Conservation (phyloP, 352 stramenopile species). For the Albugo candida region DNA sequence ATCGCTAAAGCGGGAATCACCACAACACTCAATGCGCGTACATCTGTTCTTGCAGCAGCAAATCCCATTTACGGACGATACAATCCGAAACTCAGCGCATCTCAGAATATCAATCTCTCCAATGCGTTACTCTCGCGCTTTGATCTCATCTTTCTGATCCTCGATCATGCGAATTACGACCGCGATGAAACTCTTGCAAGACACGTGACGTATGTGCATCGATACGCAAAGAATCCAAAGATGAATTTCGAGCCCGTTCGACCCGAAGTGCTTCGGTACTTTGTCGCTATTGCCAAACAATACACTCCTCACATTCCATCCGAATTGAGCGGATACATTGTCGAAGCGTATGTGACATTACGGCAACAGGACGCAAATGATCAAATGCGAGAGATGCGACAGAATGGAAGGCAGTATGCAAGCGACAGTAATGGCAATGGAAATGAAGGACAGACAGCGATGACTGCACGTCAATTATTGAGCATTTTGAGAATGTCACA, state of each 20-base stretch:
- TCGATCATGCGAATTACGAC: slow-evolving; percentile 89
- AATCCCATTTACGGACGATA: slow-evolving; percentile 96
- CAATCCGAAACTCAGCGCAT: slow-evolving; percentile 70
- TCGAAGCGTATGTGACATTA: slow-evolving; percentile 96
- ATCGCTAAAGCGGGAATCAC: slow-evolving; percentile 99
- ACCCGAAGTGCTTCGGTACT: slow-evolving; percentile 83
- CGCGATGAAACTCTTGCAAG: slow-evolving; percentile 82
- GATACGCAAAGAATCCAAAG: slow-evolving; percentile 71
- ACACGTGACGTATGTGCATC: slow-evolving; percentile 88
- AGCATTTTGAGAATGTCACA: slow-evolving; percentile 96
- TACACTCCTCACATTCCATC: slow-evolving; percentile 75
- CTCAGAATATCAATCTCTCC: slow-evolving; percentile 98
- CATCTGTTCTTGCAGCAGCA: slow-evolving; percentile 94
- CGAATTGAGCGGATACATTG: slow-evolving; percentile 93
- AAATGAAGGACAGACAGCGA: slow-evolving; percentile 89
- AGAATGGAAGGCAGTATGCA: slow-evolving; percentile 24
- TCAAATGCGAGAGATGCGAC: slow-evolving; percentile 53
- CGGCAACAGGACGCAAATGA: slow-evolving; percentile 83
- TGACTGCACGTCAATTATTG: slow-evolving; percentile 96
- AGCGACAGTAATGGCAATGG: slow-evolving; percentile 9
- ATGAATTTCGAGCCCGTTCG: slow-evolving; percentile 83
- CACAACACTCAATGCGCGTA: slow-evolving; percentile 93
- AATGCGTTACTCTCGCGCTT: slow-evolving; percentile 99
- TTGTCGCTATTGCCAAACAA: slow-evolving; percentile 77
- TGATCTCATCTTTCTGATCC: slow-evolving; percentile 97